Percentiles rank a stretch among this genome's conserved stretches.
Conservation (phyloP, 2,329 filamentous ascomycete species). For the Eutypella sp. region DNA sequence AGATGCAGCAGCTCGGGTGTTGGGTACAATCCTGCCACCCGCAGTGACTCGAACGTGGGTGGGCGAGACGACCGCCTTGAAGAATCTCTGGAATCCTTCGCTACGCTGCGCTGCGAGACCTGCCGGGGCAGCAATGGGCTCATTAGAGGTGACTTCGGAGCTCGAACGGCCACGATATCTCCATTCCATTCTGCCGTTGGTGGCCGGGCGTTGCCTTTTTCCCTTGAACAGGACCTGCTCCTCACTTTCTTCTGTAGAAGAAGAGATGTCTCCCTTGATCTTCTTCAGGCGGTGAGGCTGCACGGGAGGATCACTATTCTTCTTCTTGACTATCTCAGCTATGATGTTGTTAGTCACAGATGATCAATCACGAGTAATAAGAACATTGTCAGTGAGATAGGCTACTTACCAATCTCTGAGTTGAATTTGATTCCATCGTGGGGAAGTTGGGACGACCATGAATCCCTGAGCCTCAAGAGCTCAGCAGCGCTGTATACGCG, state of each 20-base stretch:
- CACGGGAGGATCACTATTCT: conserved; percentile 13
- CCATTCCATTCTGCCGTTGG: conserved; percentile 27
- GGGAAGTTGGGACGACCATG: conserved; percentile 4
- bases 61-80: conserved; percentile 63
- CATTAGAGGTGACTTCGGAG: conserved; percentile 36
- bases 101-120: conserved; percentile 50
- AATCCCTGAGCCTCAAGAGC: conserved; percentile 36
- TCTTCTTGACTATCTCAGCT: conserved; percentile 26
- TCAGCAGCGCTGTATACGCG: conserved; percentile 40
- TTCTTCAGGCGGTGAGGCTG: conserved; percentile 21
- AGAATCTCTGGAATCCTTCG: conserved; percentile 64
- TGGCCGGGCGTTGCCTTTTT: conserved; percentile 23
- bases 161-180: conserved; percentile 42
- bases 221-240: conserved; percentile 33
- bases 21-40: conserved; percentile 62
- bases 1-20: conserved; percentile 50
- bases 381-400: conserved; percentile 4
- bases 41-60: conserved; percentile 64
- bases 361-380: conserved; percentile 10
- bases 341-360: background rate
- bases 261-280: conserved; percentile 28
- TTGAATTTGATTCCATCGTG: conserved; percentile 24
- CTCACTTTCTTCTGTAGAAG: conserved; percentile 29
- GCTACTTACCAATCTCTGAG: conserved; percentile 35
- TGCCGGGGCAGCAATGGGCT: conserved; percentile 49